Evolutionary conservation across 1,284 basidiomycete genomes (phyloP), one percentile per base, ranked within the genome.

Genomic region (Fistulina hepatica): DNA sequence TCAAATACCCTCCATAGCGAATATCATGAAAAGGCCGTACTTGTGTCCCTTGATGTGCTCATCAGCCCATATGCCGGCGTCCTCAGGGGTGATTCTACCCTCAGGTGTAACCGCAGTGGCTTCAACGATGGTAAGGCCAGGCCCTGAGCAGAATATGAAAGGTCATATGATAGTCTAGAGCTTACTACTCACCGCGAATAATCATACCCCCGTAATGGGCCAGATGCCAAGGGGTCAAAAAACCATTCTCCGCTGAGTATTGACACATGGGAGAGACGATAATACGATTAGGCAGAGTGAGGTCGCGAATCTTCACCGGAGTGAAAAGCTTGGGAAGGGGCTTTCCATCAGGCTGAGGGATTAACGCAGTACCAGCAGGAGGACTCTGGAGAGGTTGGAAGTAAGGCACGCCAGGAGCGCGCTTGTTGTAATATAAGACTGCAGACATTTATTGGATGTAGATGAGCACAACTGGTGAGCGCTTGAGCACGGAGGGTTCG

Each of bases 11-110:
- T n/a, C n/a, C n/a, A n/a, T n/a, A n/a, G n/a, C n/a, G n/a, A n/a
- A n/a, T n/a, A n/a, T n/a, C n/a, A n/a, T n/a, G n/a, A n/a, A n/a
- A n/a, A n/a, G n/a, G n/a, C n/a, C n/a, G 23, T 76, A 64, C 50
- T 76, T 71, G 38, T 85, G 65, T 0, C 76, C 68, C 3, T 63
- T 67, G 32, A 81, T 74, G 36, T 93, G 89, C 2, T 66, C 68
- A 52, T 88, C 83, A 5, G 68, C 63, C 83, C 85, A 93, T 39
- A 92, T 61, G 1, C 85, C 86, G 13, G 54, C 32, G 37, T 72
- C 67, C 37, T 71, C 53, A 9, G 69, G 65, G 1, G 65, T 60
- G 44, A 67, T 69, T 6, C 69, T 61, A 5, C 71, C 69, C 49
- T 85, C 75, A 0, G 81, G 69, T 0, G 69, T 47, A 2, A 86